These are phyloP conservation scores for Globisporangium sylvaticum DNA, from an alignment of 352 stramenopile species.

Conservation along the genomic window DNA sequence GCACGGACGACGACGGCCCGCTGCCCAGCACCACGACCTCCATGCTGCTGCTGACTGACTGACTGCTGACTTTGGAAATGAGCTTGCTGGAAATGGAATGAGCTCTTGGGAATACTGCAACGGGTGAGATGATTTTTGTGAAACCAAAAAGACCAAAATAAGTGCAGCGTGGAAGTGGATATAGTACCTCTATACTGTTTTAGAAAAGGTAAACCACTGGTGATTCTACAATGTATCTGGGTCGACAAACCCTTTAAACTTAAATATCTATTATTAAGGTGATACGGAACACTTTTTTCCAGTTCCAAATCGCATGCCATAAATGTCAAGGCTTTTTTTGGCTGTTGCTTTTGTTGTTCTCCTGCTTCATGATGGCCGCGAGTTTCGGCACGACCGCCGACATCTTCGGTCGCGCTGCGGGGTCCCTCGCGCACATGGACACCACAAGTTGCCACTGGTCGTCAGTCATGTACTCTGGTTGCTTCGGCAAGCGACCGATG, in stretches of 20 bases:
- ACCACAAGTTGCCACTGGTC: not conserved
- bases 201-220: not conserved
- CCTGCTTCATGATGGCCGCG: not conserved
- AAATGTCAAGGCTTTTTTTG: not conserved
- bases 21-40: slow-evolving; percentile 81
- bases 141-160: not conserved
- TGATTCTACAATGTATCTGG: not conserved
- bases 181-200: not conserved
- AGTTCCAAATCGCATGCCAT: not conserved
- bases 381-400: not conserved
- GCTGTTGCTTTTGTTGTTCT: not conserved
- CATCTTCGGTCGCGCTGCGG: not conserved
- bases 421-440: not conserved
- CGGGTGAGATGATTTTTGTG: not conserved
- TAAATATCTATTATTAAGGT: not conserved
- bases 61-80: not conserved
- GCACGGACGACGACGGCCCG: slow-evolving; percentile 80
- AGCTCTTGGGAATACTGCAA: not conserved
- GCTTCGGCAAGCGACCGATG: not conserved
- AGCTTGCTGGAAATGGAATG: not conserved
- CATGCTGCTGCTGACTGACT: slow-evolving; percentile 56
- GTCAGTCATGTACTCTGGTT: not conserved
- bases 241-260: not conserved
- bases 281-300: not conserved
- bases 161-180: not conserved